Conservation (phyloP, 2,329 filamentous ascomycete species). For the Kalaharituber pfeilii region DNA sequence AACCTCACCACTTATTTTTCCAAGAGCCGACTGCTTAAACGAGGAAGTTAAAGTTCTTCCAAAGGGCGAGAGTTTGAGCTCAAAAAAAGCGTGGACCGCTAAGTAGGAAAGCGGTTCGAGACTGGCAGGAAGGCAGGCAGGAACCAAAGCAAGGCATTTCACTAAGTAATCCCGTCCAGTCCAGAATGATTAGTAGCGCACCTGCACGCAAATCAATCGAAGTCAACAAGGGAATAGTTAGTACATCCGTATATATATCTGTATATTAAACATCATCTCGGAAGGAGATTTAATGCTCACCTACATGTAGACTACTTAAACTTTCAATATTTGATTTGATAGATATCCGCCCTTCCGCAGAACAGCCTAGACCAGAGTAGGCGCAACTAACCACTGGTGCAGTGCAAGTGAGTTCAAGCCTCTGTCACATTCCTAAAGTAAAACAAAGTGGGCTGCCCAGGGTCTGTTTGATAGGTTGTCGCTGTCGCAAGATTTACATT, state of each 20-base stretch:
- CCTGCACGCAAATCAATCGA: not conserved
- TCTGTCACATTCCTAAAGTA: not conserved
- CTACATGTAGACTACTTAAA: no score
- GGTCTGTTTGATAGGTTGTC: not conserved
- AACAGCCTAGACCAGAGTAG: not conserved
- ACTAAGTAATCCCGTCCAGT: not conserved
- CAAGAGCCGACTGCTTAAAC: no score
- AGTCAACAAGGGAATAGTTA: not conserved
- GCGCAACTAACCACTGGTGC: not conserved
- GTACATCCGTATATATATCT: not conserved
- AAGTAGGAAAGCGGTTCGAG: not conserved
- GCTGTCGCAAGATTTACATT: not conserved
- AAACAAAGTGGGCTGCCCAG: not conserved
- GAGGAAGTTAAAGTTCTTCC: no score
- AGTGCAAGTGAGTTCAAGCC: not conserved
- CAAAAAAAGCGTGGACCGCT: not conserved
- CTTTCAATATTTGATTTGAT: no score
- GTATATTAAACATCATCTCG: no score
- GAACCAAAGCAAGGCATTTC: not conserved
- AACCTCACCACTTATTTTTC: not conserved
- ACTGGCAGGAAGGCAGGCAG: not conserved
- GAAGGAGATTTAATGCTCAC: no score
- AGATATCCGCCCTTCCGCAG: not conserved
- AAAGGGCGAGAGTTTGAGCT: not conserved
- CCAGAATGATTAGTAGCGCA: not conserved